Percentiles rank a stretch among this genome's conserved stretches.
These are phyloP conservation scores for Arabidopsis thaliana DNA, from an alignment of 345 rosid genomes.

Conservation along the genomic window TAIR10.1 NC_003074.8:18767001-18767500, in stretches of 20 bases:
- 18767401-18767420: slow-evolving; percentile 40
- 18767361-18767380: slow-evolving; percentile 27
- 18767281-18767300: slow-evolving; percentile 32
- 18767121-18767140: slow-evolving; percentile 37
- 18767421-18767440: slow-evolving; percentile 27
- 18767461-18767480: slow-evolving; percentile 24
- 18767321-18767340: slow-evolving; percentile 26
- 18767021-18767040: slow-evolving; percentile 42
- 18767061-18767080: slow-evolving; percentile 44
- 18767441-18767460: slow-evolving; percentile 35
- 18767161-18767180: slow-evolving; percentile 30
- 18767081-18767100: slow-evolving; percentile 45
- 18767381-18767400: slow-evolving; percentile 41
- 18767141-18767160: slow-evolving; percentile 38
- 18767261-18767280: slow-evolving; percentile 24
- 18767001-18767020: slow-evolving; percentile 36
- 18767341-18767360: slow-evolving; percentile 40
- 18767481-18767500: slow-evolving; percentile 34
- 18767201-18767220: slow-evolving; percentile 8
- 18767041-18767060: slow-evolving; percentile 40
- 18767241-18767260: slow-evolving; percentile 23
- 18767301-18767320: slow-evolving; percentile 39
- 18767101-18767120: slow-evolving; percentile 15
- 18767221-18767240: slow-evolving; percentile 21
- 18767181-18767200: slow-evolving; percentile 14